Conservation (phyloP, 768 basidiomycete genomes). For the Termitomyces sp. region DNA sequence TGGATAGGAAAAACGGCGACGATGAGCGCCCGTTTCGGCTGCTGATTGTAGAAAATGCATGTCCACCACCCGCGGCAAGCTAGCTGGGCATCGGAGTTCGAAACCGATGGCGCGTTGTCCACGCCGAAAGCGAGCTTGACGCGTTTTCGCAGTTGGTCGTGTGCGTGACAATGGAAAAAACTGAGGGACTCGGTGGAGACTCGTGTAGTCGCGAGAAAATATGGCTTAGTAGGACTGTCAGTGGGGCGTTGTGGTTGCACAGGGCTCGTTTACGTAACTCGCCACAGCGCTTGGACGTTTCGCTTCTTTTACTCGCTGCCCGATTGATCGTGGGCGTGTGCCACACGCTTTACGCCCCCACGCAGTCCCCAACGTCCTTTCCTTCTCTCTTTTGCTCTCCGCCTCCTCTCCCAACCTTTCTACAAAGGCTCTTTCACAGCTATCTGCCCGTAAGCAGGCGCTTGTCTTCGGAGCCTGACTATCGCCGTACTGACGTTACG, state of each 20-base stretch:
- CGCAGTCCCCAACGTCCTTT: constrained; percentile 2
- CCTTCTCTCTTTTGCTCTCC: neutral
- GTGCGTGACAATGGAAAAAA: neutral
- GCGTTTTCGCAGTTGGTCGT: neutral
- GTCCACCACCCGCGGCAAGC: neutral
- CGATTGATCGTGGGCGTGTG: constrained; percentile 18
- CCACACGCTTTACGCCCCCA: constrained; percentile 16
- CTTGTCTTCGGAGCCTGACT: neutral
- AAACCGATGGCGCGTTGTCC: neutral
- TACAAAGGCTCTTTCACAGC: neutral
- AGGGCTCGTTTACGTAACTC: constrained; percentile 12
- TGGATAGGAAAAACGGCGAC: too few relatives aligned
- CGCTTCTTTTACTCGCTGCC: constrained; percentile 3
- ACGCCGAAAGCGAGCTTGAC: neutral
- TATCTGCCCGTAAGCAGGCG: neutral
- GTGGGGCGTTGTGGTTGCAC: neutral
- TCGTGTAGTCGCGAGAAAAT: neutral
- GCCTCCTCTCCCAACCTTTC: neutral
- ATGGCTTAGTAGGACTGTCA: neutral
- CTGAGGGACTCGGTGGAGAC: neutral
- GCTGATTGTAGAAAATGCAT: too few relatives aligned
- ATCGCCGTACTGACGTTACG: neutral
- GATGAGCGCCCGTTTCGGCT: too few relatives aligned
- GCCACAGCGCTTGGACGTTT: constrained; percentile 9
- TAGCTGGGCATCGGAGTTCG: neutral